Evolutionary conservation across 2,329 filamentous ascomycete species (phyloP).

Genomic region (Dactylellina cionopaga): DNA sequence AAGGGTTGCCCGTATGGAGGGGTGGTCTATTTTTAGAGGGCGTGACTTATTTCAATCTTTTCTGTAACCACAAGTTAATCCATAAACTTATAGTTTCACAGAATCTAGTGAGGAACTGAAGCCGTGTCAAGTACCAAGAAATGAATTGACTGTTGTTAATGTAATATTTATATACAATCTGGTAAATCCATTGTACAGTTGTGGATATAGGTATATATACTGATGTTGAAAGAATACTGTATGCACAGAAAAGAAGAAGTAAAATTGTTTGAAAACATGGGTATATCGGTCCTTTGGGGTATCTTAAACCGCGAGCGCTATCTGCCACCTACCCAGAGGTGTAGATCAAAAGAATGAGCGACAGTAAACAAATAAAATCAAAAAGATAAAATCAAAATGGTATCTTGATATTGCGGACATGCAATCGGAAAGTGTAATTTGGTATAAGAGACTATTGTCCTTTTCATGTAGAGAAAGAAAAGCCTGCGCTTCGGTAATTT

Average conservation of each 20-base stretch:
- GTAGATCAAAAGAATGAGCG: conserved; percentile 23
- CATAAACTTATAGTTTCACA: too few relatives aligned
- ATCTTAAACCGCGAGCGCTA: conserved; percentile 29
- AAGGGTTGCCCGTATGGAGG: too few relatives aligned
- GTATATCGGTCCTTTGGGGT: conserved; percentile 35
- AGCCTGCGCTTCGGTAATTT: not conserved
- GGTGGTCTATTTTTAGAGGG: too few relatives aligned
- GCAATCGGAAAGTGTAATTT: too few relatives aligned
- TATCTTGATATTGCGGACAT: conserved; percentile 21
- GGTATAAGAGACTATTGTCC: not conserved
- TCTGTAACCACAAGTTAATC: too few relatives aligned
- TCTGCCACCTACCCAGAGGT: conserved; percentile 35
- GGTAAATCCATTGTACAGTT: too few relatives aligned
- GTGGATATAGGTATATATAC: conserved; percentile 14
- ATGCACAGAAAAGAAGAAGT: not conserved
- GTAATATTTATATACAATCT: too few relatives aligned
- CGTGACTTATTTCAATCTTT: too few relatives aligned
- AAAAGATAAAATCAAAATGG: conserved; percentile 17
- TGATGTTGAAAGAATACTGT: too few relatives aligned
- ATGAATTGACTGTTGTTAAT: too few relatives aligned
- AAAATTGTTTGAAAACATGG: conserved; percentile 6
- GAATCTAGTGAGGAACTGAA: too few relatives aligned
- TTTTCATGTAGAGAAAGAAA: not conserved
- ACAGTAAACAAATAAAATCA: not conserved
- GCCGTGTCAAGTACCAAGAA: too few relatives aligned